phyloP scores from a whole-genome alignment of 2,329 filamentous ascomycete genomes.

The Aspergillus ochraceoroseus region DNA sequence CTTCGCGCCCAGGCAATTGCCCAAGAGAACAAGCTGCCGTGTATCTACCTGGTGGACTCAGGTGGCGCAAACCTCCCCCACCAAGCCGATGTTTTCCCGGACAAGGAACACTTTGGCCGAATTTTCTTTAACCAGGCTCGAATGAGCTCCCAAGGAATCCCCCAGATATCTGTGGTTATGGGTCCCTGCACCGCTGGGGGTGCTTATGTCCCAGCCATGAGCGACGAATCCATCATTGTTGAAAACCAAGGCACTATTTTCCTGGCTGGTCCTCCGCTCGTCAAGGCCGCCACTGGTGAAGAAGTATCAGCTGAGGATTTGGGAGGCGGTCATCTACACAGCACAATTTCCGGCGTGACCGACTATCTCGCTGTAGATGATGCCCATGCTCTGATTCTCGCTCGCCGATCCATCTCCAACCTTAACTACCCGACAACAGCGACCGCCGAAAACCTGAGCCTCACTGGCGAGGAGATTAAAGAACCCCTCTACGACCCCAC shows the following conservation, averaged over 20 bases:
- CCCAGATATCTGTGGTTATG: slow-evolving; percentile 94
- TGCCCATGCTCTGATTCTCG: slow-evolving; percentile 81
- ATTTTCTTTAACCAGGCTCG: slow-evolving; percentile 98
- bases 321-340: slow-evolving; percentile 84
- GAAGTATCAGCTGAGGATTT: slow-evolving; percentile 85
- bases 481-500: slow-evolving; percentile 75
- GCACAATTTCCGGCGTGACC: slow-evolving; percentile 83
- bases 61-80: slow-evolving; percentile 92
- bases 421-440: slow-evolving; percentile 71
- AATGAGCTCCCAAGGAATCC: slow-evolving; percentile 84
- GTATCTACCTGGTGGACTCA: slow-evolving; percentile 94
- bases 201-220: slow-evolving; percentile 95
- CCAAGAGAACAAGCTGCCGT: slow-evolving; percentile 74
- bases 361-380: slow-evolving; percentile 95
- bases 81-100: slow-evolving; percentile 92
- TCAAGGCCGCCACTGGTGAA: slow-evolving; percentile 94
- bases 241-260: slow-evolving; percentile 96
- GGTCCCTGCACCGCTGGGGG: slow-evolving; percentile 93
- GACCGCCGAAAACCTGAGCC: slow-evolving; percentile 21
- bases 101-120: slow-evolving; percentile 88
- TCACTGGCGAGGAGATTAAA: slow-evolving; percentile 45
- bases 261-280: slow-evolving; percentile 85
- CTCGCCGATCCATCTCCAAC: slow-evolving; percentile 76
- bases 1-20: slow-evolving; percentile 86
- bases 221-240: slow-evolving; percentile 95